Base-by-base conservation (phyloP, 2,329 filamentous ascomycete species). In the Xylariales sp. region DNA sequence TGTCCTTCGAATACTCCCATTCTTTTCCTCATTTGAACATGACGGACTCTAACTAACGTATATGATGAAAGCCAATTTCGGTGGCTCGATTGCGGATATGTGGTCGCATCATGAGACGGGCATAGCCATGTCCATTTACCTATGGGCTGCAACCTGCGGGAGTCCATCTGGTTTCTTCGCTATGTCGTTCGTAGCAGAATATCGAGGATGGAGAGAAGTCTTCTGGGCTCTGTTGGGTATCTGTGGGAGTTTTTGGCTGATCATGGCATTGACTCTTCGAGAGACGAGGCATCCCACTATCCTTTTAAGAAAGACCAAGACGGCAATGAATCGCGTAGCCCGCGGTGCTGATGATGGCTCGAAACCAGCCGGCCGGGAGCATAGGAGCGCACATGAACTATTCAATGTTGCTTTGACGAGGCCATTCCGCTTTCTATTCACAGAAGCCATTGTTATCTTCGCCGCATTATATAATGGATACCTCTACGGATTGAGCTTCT, bases 381-480 rank as follows among this genome's bases (percentile, higher is more conserved):
- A 64, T 32, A 43, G 48, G 25, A 52, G 44, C 15, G 48, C 61
- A 4, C 59, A 55, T 16, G 59, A 66, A 27, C 50, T 72, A 3
- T 68, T 72, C 40, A 52, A 57, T 3, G 60, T 64, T 4, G 61
- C 69, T 7, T 57, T 73, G 5, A 59, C 63, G 16, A 54, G 71
- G n/a, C 71, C 71, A 0, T 70, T 73, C 43, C 56, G 65, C 1
- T 72, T 73, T 37, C 47, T 73, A 3, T 60, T 58, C 10, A 64
- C 66, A 1, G 70, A 73, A 48, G 65, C 68, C 25, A 73, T 73
- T 31, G 64, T 71, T 21, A 61, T 68, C 12, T 70, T 70, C 25
- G 63, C 60, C n/a, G 69, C 70, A 2, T 49, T 70, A 1, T 73
- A 71, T 50, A 73, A 73, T 35, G 69, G 67, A 4, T 71, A 69